Evolutionary conservation across 2,329 filamentous ascomycete species (phyloP).

Genomic region (Pyrenochaeta sp.): DNA sequence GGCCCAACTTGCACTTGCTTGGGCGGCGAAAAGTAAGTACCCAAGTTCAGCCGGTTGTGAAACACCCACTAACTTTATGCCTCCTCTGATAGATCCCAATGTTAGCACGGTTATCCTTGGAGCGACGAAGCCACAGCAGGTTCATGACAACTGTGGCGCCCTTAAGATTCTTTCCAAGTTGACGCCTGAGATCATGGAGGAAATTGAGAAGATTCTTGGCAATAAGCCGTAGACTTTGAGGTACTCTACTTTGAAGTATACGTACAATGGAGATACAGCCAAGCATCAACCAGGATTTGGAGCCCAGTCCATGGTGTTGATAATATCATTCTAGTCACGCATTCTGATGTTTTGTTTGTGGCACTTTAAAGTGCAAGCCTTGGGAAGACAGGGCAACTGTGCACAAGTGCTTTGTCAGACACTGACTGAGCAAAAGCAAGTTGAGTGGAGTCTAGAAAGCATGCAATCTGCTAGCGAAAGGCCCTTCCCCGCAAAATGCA

Average conservation of each 20-base stretch:
- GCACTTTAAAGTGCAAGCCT: too few species aligned
- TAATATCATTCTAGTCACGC: too few species aligned
- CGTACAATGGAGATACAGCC: background rate
- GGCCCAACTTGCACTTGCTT: constrained; percentile 66
- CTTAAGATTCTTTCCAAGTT: constrained; percentile 53
- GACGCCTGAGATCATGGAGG: constrained; percentile 50
- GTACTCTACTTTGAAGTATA: background rate
- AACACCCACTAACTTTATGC: background rate
- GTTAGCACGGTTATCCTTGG: constrained; percentile 67
- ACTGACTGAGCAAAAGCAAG: too few species aligned
- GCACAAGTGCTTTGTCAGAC: too few species aligned
- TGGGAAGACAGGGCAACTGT: too few species aligned
- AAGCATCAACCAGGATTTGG: background rate
- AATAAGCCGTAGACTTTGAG: constrained; percentile 47
- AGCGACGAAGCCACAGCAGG: constrained; percentile 59
- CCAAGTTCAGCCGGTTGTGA: background rate
- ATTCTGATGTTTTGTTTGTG: too few species aligned
- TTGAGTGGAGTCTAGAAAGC: too few species aligned
- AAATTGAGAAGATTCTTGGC: constrained; percentile 50
- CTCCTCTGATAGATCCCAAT: constrained; percentile 57
- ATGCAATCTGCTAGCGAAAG: too few species aligned
- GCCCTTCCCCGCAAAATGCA: background rate
- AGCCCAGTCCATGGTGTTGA: background rate
- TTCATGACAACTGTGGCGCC: constrained; percentile 59
- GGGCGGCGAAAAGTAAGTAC: constrained; percentile 57